These are phyloP conservation scores for Gliomastix tumulicola DNA, from an alignment of 2,329 filamentous ascomycete genomes.

Conservation along the genomic window DNA sequence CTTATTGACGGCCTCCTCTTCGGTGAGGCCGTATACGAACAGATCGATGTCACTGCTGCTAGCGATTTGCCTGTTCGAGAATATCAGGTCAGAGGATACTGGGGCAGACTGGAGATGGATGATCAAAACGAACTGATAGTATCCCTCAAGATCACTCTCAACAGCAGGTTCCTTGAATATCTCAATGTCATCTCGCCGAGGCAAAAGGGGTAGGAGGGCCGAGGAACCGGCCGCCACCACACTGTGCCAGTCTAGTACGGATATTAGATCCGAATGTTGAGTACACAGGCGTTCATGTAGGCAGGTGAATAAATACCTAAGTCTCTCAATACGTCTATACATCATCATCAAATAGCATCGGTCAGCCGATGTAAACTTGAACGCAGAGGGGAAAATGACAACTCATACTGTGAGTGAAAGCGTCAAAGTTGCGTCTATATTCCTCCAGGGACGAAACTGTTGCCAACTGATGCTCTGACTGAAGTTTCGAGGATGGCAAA, in stretches of 20 bases:
- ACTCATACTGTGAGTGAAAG: slow-evolving; percentile 65
- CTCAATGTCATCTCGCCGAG: slow-evolving; percentile 31
- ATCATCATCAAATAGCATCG: too few species aligned
- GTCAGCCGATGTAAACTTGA: too few species aligned
- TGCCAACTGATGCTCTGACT: slow-evolving; percentile 49
- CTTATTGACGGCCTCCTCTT: slow-evolving; percentile 61
- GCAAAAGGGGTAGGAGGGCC: slow-evolving; percentile 56
- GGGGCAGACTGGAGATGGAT: too few species aligned
- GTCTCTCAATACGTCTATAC: too few species aligned
- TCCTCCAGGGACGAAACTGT: slow-evolving; percentile 55
- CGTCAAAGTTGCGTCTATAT: slow-evolving; percentile 64
- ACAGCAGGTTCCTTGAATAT: slow-evolving; percentile 42
- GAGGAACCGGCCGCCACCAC: slow-evolving; percentile 70
- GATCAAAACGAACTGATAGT: slow-evolving; percentile 65
- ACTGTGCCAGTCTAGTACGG: slow-evolving; percentile 59
- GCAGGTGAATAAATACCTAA: too few species aligned
- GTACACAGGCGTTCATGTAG: too few species aligned
- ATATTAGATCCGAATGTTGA: too few species aligned
- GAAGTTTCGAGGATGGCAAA: slow-evolving; percentile 47
- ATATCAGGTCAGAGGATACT: too few species aligned
- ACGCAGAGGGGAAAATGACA: too few species aligned
- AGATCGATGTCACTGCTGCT: slow-evolving; percentile 57
- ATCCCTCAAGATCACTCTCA: slow-evolving; percentile 46
- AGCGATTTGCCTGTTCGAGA: slow-evolving; percentile 3
- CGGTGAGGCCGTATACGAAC: slow-evolving; percentile 65